Conservation (phyloP, 1,284 basidiomycete species). For the Pholiota adiposa region DNA sequence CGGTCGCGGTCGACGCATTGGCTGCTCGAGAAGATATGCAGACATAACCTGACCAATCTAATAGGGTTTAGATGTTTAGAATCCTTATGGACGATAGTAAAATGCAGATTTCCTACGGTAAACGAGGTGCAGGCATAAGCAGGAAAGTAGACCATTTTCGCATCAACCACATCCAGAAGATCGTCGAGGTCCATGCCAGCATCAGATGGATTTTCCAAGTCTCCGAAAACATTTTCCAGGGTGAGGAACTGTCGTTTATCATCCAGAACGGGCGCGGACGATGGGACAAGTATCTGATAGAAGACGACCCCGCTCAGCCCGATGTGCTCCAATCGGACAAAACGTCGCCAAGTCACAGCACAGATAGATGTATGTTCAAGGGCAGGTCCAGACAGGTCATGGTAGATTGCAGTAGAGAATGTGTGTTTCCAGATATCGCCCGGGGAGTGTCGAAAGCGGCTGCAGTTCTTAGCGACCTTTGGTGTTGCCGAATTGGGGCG, state of each 20-base stretch:
- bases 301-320: slow-evolving; percentile 35
- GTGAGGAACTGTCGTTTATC: slow-evolving; percentile 8
- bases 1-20: slow-evolving; percentile 20
- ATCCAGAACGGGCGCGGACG: background rate
- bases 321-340: slow-evolving; percentile 30
- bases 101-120: slow-evolving; percentile 25
- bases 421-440: slow-evolving; percentile 30
- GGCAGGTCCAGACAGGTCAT: slow-evolving; percentile 21
- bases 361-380: background rate
- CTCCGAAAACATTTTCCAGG: slow-evolving; percentile 28
- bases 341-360: slow-evolving; percentile 23
- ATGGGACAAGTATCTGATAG: slow-evolving; percentile 23
- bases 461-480: slow-evolving; percentile 11
- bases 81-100: background rate
- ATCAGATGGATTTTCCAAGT: slow-evolving; percentile 18
- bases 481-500: slow-evolving; percentile 7
- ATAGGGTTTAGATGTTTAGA: background rate
- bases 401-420: slow-evolving; percentile 25
- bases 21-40: slow-evolving; percentile 18
- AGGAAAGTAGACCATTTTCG: slow-evolving; percentile 33
- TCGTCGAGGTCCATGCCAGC: slow-evolving; percentile 30
- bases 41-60: slow-evolving; percentile 34
- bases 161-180: slow-evolving; percentile 29
- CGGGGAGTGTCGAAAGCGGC: slow-evolving; percentile 19
- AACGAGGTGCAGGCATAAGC: slow-evolving; percentile 38